Base-by-base conservation (phyloP, 768 basidiomycete species). In the Cystofilobasidium bisporidii region DNA sequence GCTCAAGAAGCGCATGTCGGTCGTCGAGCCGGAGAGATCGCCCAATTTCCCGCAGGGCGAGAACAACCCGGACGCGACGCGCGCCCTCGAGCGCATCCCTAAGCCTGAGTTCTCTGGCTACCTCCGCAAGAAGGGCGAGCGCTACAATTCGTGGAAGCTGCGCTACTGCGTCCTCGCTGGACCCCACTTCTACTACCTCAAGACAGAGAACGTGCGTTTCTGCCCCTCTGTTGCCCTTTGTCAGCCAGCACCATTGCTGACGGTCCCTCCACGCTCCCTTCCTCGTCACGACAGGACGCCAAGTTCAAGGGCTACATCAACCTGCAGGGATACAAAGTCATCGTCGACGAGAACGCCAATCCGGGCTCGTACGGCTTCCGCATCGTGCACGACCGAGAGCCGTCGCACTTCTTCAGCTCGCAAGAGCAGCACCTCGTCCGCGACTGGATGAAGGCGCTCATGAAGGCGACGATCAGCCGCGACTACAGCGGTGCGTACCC, bases 401-500 rank as follows among this genome's bases (percentile, higher is more conserved):
- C 87, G 78, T 81, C 87, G 0, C 91, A 98, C 76, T 90, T 78
- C 74, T 99, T 99, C 78, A 90, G 89, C 71, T 91, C 90, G 0
- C 88, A 91, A 28, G 92, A 97, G 74, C 89, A 91, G 77, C 73
- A 79, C 0, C 78, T 84, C 43, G 82, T 96, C 58, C 85, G 96
- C n/a, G 91, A 91, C 71, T 98, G 96, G 94, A 98, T 98, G 96
- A 99, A 98, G 79, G 91, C 93, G 11, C 84, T 99, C 72, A 97
- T 98, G 91, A 99, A 98, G 76, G 91, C 94, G 2, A 97, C 94
- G 17, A 99, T 99, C 72, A 87, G 84, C 12, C 81, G 96, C 65
- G 96, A 98, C 76, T 97, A 93, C 75, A 83, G 87, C 12, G 87
- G 91, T 93, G 73, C 45, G 87, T 81, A 45, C 30, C 2, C 22